Base-by-base conservation (phyloP, 768 basidiomycete species). In the Termitomyces sp. region DNA sequence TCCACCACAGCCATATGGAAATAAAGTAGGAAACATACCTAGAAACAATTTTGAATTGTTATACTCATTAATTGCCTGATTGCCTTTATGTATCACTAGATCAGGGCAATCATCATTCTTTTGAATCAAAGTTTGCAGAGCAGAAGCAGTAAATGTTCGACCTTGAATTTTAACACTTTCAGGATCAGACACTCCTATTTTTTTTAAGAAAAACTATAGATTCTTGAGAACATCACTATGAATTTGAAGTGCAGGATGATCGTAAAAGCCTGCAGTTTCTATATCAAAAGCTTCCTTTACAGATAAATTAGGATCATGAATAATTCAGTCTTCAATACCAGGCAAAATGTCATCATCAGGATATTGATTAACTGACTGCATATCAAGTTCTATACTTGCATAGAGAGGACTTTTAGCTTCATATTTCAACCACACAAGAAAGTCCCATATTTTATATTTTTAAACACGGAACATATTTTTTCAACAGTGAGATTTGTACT, bases 181-280 rank as follows among this genome's bases (percentile, higher is more conserved):
- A 18, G 69, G 66, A 59, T 75, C 72, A 13, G 61, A 62, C 0
- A 73, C 66, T 20, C 74, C 72, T 59, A 68, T n/a, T 67, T 26
- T 58, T 62, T 27, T 73, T 72, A 8, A 71, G 12, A 20, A 71
- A 60, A n/a, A 51, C 46, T 5, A 45, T 37, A 33, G 33, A 33
- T 6, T 33, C 33, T 6, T 33, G 5, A 6, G 9, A 46, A 33
- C 26, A 40, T 33, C 45, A 10, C 4, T 22, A 1, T 43, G 27
- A 37, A 45, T 37, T 12, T 55, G 22, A 22, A 56, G 43, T 8
- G 65, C 66, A 50, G 69, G 70, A 61, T 71, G 70, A 5, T 60
- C 50, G 13, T 44, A 30, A 50, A 71, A 56, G 3, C 69, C 67
- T 12, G 72, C 65, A 14, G 72, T 67, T 53, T 72, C 70, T 13